phyloP scores from a whole-genome alignment of 495 filamentous ascomycete genomes.

The Penicillium canariense region DNA sequence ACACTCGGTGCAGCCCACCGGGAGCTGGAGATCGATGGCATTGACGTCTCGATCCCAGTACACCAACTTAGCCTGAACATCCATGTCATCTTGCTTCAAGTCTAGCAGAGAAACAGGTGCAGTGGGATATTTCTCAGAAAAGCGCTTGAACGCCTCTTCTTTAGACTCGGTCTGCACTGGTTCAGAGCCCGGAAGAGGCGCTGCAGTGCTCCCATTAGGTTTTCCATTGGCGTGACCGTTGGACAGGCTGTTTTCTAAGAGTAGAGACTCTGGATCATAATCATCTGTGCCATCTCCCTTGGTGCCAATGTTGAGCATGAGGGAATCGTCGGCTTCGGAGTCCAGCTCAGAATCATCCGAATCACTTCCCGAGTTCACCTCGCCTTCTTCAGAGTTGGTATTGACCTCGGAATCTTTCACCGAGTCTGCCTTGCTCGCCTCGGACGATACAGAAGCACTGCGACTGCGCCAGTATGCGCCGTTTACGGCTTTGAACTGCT shows the following conservation, averaged over 20 bases:
- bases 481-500: constrained; percentile 41
- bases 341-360: constrained; percentile 39
- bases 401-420: too few species aligned
- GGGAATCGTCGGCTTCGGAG: constrained; percentile 42
- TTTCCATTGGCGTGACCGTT: constrained; percentile 4
- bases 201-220: background rate
- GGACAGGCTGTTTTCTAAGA: background rate
- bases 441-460: constrained; percentile 35
- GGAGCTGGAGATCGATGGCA: constrained; percentile 62
- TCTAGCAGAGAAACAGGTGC: constrained; percentile 41
- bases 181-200: background rate
- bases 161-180: constrained; percentile 24
- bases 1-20: constrained; percentile 53
- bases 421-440: constrained; percentile 15
- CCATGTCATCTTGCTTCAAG: constrained; percentile 41
- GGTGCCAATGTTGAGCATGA: constrained; percentile 41
- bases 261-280: constrained; percentile 26
- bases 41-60: constrained; percentile 59
- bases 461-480: constrained; percentile 40
- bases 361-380: constrained; percentile 29
- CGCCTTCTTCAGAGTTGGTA: constrained; percentile 28
- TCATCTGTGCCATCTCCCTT: constrained; percentile 24
- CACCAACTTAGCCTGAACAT: constrained; percentile 39
- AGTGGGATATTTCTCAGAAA: constrained; percentile 36
- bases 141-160: constrained; percentile 36